Percentiles rank a stretch among this genome's conserved stretches.
phyloP scores from a whole-genome alignment of 106 monocot species.

The Allium sativum region DNA sequence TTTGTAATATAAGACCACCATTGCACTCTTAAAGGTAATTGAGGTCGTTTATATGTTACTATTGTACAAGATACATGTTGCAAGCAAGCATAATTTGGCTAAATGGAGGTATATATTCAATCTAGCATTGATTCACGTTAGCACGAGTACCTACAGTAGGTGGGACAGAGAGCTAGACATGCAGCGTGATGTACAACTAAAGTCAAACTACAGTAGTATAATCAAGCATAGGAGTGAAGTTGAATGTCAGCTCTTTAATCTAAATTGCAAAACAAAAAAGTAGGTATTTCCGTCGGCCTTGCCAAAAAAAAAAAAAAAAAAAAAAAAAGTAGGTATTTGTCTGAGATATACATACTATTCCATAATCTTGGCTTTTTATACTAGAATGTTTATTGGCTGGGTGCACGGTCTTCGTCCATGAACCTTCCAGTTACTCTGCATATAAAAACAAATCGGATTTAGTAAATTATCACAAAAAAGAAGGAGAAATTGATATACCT shows the following conservation, averaged over 20 bases:
- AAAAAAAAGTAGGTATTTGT: background rate
- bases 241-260: too few relatives aligned
- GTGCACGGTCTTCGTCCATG: constrained; percentile 9
- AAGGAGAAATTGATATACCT: constrained; percentile 3
- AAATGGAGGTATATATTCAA: too few relatives aligned
- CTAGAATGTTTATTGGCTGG: background rate
- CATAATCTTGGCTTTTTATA: background rate
- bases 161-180: background rate
- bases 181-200: background rate
- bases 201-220: background rate
- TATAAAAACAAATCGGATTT: background rate
- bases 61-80: too few relatives aligned
- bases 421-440: constrained; percentile 38
- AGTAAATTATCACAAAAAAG: background rate
- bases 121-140: too few relatives aligned
- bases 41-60: too few relatives aligned
- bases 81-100: too few relatives aligned
- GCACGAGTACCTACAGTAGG: too few relatives aligned
- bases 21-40: too few relatives aligned
- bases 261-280: too few relatives aligned
- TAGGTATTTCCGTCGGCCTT: too few relatives aligned
- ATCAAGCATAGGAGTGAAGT: background rate
- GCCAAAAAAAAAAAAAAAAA: too few relatives aligned
- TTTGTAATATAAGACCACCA: too few relatives aligned
- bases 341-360: background rate